Evolutionary conservation across 495 filamentous ascomycete genomes (phyloP), one percentile per base, ranked within the genome.

Genomic region (Endocarpon pusillum): DNA sequence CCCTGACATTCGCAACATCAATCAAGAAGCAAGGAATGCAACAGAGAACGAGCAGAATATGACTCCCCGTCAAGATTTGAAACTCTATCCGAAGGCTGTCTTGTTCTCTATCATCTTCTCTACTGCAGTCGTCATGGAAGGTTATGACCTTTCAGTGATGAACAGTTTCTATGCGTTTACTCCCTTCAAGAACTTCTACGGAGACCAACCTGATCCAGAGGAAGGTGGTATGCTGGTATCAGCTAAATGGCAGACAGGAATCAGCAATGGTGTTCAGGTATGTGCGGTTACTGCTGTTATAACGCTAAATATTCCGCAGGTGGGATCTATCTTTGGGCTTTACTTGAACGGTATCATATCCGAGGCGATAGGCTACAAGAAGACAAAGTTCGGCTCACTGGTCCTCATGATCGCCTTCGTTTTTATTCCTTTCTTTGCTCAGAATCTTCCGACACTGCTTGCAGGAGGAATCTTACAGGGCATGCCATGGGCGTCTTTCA

Each of bases 401-500:
- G 43, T 68, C 10, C 49, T 77, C 9, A 57, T 84, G 39, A 67
- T 59, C n/a, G 73, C 64, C 2, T 81, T 79, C 61, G 81, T 70
- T 11, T 57, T 74, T 3, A 75, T 86, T 49, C 79, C 81, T 53
- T 84, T 84, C 59, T 81, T 75, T 3, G 78, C 78, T 3, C 66
- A 74, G 32, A 75, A 66, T 42, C 67, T 84, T 12, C 62, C 74
- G 38, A 59, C 69, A 3, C 61, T 87, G 12, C 66, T 81, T 15
- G 69, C 75, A 5, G 78, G 69, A 5, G 78, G 83, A 52, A 81
- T 85, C 37, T 58, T 87, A 6, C 76, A 73, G 38, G 79, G 80
- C 44, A 73, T 85, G 41, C 74, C 76, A 25, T 85, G 79, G 81
- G 80, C 41, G 72, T 87, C 20, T 83, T 83, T 54, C 79, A 84